Evolutionary conservation across 1,139 yeast genomes (phyloP).

Genomic region (Debaryomycetaceae sp.): DNA sequence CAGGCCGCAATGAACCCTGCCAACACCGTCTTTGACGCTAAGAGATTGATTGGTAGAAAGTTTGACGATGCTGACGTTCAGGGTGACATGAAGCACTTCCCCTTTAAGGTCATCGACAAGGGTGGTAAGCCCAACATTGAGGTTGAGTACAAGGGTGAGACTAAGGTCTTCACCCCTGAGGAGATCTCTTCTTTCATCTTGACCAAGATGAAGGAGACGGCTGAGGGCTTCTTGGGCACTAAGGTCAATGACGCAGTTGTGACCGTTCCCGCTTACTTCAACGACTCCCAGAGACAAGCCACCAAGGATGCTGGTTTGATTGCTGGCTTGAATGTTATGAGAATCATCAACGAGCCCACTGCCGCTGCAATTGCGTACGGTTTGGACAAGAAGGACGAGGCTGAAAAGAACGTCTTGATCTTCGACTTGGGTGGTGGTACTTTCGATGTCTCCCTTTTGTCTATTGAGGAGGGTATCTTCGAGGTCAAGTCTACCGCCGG

Average conservation of each 20-base stretch:
- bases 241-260: constrained; percentile 92
- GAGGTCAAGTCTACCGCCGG: constrained; percentile 99
- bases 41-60: constrained; percentile 86
- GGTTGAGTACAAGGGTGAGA: constrained; percentile 65
- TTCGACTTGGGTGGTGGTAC: constrained; percentile 99
- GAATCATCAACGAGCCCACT: constrained; percentile 97
- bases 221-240: constrained; percentile 93
- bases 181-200: constrained; percentile 67
- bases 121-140: constrained; percentile 58
- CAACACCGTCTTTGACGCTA: constrained; percentile 65
- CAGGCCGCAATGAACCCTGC: constrained; percentile 68
- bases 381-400: constrained; percentile 83
- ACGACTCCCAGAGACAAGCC: constrained; percentile 97
- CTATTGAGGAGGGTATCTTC: constrained; percentile 98
- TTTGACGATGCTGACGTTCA: constrained; percentile 87
- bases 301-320: constrained; percentile 98
- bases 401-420: constrained; percentile 76
- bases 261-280: constrained; percentile 96
- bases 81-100: constrained; percentile 96
- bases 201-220: constrained; percentile 91
- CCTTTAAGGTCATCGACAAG: constrained; percentile 79
- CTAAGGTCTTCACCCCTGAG: constrained; percentile 61
- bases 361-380: constrained; percentile 99
- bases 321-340: constrained; percentile 92
- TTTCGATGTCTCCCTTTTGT: constrained; percentile 94